Base-by-base conservation (phyloP, 768 basidiomycete genomes). In the Heimioporus sp. region DNA sequence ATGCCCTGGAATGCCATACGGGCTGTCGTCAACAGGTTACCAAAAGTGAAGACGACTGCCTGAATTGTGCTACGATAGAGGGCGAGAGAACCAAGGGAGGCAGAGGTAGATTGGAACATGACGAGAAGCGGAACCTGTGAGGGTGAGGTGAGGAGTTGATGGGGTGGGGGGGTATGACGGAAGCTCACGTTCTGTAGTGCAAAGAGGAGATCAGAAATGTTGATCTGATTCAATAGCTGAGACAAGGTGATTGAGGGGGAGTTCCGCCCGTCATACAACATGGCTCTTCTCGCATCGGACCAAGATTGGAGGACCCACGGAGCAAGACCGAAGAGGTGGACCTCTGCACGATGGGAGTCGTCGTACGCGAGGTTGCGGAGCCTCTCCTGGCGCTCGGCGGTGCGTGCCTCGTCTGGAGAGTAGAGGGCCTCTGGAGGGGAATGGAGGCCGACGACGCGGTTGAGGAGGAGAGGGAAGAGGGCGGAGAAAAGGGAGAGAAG, bases 251-350 rank as follows among this genome's bases (percentile, higher is more conserved):
- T 70, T 40, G 72, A 66, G 52, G 59, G 68, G 58, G 59, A 74
- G 65, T 63, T 55, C 52, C 75, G 76, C 58, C 85, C 82, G 24
- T 81, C 79, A 13, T 80, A 78, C 47, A 86, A 71, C 41, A 85
- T 78, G 17, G 80, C 68, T 63, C 75, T 80, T 58, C 85, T 74
- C 4, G 90, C 81, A 31, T 70, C 74, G 5, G 85, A 77, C 92
- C 92, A 95, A 8, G 82, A 81, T 49, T 80, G 76, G 52, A 94
- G 71, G 48, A 94, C 85, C 92, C 92, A 95, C 36, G 89, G 85
- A 11, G 83, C 85, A 15, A 95, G 76, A 5, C 89, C 89, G 66
- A 92, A 95, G 4, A 94, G 74, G 32, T 85, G 75, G 31, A 94
- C 79, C 66, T 95, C 92, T 15, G 86, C 83, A n/a, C 90, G 84